Percentiles rank a stretch among this genome's conserved stretches.
Conservation (phyloP, 2,329 filamentous ascomycete genomes). For the Waltergamsia citrina region DNA sequence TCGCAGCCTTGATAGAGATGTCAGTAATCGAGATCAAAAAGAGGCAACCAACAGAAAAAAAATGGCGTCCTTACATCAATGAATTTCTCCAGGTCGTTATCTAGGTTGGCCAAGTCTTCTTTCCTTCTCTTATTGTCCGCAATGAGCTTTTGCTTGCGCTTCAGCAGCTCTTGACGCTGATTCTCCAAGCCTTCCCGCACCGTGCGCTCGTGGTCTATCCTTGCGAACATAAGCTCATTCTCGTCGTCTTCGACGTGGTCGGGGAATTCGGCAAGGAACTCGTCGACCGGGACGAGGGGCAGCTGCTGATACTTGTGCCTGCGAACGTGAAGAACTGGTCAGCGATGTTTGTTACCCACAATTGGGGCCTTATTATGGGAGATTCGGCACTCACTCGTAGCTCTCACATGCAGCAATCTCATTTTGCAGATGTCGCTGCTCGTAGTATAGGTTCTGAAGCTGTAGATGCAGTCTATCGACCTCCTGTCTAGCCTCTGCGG, state of each 20-base stretch:
- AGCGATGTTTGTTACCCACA: constrained; percentile 2
- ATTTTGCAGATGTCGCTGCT: constrained; percentile 80
- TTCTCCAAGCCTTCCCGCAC: constrained; percentile 81
- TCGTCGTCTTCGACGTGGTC: constrained; percentile 65
- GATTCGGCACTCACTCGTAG: constrained; percentile 61
- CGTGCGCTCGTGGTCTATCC: constrained; percentile 82
- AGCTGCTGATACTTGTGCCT: constrained; percentile 84
- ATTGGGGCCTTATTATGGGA: not conserved
- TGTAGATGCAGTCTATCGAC: constrained; percentile 88
- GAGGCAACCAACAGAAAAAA: not conserved
- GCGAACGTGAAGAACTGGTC: constrained; percentile 3
- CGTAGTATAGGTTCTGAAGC: constrained; percentile 92
- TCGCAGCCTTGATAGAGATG: constrained; percentile 53
- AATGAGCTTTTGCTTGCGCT: constrained; percentile 52
- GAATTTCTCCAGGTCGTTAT: constrained; percentile 88
- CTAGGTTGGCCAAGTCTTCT: constrained; percentile 83
- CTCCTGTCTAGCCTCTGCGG: constrained; percentile 79
- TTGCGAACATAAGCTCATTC: constrained; percentile 75
- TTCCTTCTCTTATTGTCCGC: constrained; percentile 82
- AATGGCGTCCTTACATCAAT: constrained; percentile 57
- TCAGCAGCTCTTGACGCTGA: constrained; percentile 67
- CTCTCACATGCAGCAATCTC: constrained; percentile 88
- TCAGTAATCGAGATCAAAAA: constrained; percentile 8
- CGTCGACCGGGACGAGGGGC: constrained; percentile 72
- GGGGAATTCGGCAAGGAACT: constrained; percentile 70